phyloP scores from a whole-genome alignment of 345 rosid species.

The Salix koriyanagi region DNA sequence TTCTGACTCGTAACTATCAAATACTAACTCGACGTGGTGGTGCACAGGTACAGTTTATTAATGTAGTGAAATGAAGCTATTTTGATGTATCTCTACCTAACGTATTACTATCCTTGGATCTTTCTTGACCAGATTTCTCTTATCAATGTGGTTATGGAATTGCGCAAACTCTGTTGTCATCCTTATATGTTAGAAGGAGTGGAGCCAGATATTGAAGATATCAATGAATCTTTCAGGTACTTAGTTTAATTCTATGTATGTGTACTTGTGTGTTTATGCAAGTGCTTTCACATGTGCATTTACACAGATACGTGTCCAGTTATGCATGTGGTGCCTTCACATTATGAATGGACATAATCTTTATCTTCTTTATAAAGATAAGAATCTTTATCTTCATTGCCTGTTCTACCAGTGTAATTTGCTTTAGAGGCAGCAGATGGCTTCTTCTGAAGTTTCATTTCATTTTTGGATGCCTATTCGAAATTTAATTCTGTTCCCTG shows the following conservation, averaged over 20 bases:
- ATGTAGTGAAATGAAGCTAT: constrained; percentile 15
- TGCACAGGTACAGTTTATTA: constrained; percentile 57
- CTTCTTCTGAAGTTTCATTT: not conserved
- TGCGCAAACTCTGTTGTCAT: constrained; percentile 99
- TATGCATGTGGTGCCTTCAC: not conserved
- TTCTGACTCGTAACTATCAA: constrained; percentile 91
- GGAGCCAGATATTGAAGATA: constrained; percentile 68
- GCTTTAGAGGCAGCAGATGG: not conserved
- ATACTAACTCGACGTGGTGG: constrained; percentile 89
- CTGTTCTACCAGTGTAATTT: not conserved
- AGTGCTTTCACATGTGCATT: not conserved
- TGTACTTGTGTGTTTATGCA: not conserved
- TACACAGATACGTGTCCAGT: not conserved
- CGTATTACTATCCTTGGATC: constrained; percentile 17
- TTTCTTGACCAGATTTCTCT: constrained; percentile 70
- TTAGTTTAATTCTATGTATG: not conserved
- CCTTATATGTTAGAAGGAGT: constrained; percentile 95
- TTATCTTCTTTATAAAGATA: not conserved
- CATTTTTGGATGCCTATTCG: not conserved
- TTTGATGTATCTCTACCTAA: constrained; percentile 12
- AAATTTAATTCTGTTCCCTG: not conserved
- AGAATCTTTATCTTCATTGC: not conserved
- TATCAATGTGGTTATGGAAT: constrained; percentile 95
- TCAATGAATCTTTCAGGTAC: constrained; percentile 76
- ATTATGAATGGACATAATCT: not conserved